Evolutionary conservation across 169 alveolate genomes (phyloP), one percentile per base, ranked within the genome.

Genomic region (Eimeria sp.): DNA sequence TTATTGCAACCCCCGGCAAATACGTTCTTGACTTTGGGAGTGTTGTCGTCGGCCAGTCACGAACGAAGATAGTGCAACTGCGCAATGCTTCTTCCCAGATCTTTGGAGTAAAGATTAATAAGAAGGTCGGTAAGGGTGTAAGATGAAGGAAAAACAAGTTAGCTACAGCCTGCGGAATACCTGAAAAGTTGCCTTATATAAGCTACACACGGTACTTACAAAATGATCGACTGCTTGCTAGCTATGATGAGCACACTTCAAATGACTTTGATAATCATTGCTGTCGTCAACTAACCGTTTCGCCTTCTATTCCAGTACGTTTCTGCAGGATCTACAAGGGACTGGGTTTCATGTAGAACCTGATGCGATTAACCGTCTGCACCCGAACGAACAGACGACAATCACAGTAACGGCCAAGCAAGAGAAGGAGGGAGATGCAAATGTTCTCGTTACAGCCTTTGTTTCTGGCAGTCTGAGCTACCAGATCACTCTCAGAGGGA

Each of bases 11-110:
- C 5, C 98, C 97, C 20, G 99, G 98, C 70, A 95, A 94, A n/a
- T 98, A 98, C 94, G 97, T 97, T 43, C 98, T 98, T 95, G 98
- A 98, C 95, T 99, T 98, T 87, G 99, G 99, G 4, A 97, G 98
- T 95, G 98, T 98, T 25, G 98, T 98, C 2, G 97, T 98, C 58
- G 98, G 98, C 61, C 96, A 98, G 25, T 94, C 96, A 40, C 91
- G 97, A 88, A 94, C 90, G 75, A 98, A 95, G 97, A 92, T 88
- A 65, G 97, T 99, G 73, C 97, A 97, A 88, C 95, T 98, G 47
- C 95, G 84, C 86, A 97, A 97, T 92, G 67, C 95, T 34, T 94
- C 96, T 76, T 65, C 95, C 45, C 95, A 92, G 75, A 70, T 80
- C 30, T 87, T 96, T 82, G 78, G 82, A 54, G 76, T 96, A 87